Conservation (phyloP, 371 early-diverging fungal species). For the Rhizopus delemar region DNA sequence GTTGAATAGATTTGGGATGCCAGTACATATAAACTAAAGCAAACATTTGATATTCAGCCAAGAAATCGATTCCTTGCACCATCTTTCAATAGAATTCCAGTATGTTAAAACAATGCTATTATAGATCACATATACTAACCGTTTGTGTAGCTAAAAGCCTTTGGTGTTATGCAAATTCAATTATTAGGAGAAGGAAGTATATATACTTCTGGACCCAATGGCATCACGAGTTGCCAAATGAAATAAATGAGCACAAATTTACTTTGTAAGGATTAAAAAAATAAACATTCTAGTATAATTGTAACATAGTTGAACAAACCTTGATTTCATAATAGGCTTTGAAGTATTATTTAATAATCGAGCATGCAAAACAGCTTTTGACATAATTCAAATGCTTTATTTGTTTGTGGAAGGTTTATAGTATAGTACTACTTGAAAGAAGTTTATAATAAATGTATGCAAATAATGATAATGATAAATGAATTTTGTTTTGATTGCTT, state of each 20-base stretch:
- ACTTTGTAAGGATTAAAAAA: not conserved
- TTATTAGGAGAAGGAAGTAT: slow-evolving; percentile 29
- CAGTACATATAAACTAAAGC: slow-evolving; percentile 56
- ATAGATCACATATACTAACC: not conserved
- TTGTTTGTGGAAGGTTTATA: too few species aligned
- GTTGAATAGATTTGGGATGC: slow-evolving; percentile 68
- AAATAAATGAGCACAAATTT: not conserved
- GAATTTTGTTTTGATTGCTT: too few species aligned
- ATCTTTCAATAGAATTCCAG: slow-evolving; percentile 60
- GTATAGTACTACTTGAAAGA: too few species aligned
- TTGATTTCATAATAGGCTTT: too few species aligned
- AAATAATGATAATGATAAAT: too few species aligned
- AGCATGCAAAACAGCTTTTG: too few species aligned
- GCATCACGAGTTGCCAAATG: slow-evolving; percentile 36
- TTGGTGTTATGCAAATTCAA: slow-evolving; percentile 54
- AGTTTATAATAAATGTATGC: too few species aligned
- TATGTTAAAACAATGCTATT: slow-evolving; percentile 25
- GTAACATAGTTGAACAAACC: not conserved
- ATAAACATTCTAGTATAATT: not conserved
- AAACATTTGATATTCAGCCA: slow-evolving; percentile 55
- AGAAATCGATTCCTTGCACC: slow-evolving; percentile 61
- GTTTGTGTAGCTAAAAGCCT: slow-evolving; percentile 44
- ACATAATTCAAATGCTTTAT: too few species aligned
- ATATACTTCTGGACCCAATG: slow-evolving; percentile 51
- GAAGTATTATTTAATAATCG: too few species aligned